Evolutionary conservation across 2,329 filamentous ascomycete species (phyloP), one percentile per base, ranked within the genome.

Genomic region (Daldinia eschscholtzii): DNA sequence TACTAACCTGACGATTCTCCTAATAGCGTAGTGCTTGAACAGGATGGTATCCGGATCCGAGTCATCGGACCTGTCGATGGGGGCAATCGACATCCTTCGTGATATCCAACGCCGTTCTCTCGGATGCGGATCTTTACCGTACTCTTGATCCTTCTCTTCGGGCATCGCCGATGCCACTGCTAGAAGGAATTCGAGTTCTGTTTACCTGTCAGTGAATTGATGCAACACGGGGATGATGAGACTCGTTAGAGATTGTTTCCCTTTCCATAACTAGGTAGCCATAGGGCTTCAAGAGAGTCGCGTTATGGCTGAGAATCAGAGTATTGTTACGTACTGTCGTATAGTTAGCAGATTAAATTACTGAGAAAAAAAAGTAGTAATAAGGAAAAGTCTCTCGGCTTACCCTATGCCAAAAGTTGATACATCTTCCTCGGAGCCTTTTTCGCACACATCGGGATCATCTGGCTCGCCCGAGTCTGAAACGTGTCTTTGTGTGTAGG

Each of bases 131-230:
- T 74, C 73, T n/a, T 6, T 3, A n/a, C 26, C 26, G n/a, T 10
- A 35, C 7, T 6, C 6, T n/a, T 2, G 2, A 13, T 52, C 26
- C n/a, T 13, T 26, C 10, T 3, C 7, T 52, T 10, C 13, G 2
- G 7, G 1, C 23, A n/a, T 26, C 2, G 6, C n/a, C 10, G 66
- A 30, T n/a, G 48, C 62, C 42, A 70, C 48, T 4, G 70, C 70
- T 7, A 70, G 23, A 53, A 73, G 55, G 57, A 75, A 75, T 41
- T 75, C 72, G 6, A 75, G 66, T 23, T 75, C 73, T 69, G 26
- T 7, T 35, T 60, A 3, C 10, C 33, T 44, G 35, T 69, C 53
- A 69, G 23, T 48, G 30, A 6, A 6, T 28, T 26, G n/a, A 42
- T 12, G 20, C 18, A 33, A 18, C 1, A 5, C 4, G 13, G 18